Conservation (phyloP, 2,329 filamentous ascomycete species). For the Pseudogymnoascus sp. region DNA sequence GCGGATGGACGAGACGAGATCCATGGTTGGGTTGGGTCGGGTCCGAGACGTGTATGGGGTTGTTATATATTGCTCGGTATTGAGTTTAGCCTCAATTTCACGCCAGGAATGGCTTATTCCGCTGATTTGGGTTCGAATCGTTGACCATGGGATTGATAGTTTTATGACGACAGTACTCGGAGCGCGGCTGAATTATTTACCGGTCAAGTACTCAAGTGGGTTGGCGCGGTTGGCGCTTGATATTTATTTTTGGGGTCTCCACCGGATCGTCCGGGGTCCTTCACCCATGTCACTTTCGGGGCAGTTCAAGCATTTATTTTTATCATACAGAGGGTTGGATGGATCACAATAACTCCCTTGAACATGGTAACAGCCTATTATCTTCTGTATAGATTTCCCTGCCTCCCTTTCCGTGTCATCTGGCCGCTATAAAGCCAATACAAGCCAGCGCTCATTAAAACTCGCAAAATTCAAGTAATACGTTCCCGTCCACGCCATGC, state of each 20-base stretch:
- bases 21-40: constrained; percentile 51
- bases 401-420: background rate
- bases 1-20: constrained; percentile 84
- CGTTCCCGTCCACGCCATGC: background rate
- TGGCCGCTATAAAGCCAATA: background rate
- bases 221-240: background rate
- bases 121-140: background rate
- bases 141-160: background rate
- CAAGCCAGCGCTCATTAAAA: background rate
- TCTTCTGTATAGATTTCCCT: background rate
- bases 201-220: background rate
- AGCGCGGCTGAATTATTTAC: constrained; percentile 1
- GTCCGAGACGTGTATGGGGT: background rate
- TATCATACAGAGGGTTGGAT: background rate
- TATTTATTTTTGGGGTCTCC: background rate
- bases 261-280: background rate
- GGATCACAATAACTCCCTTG: background rate
- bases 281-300: background rate
- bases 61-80: background rate
- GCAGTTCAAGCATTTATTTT: background rate
- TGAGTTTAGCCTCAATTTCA: background rate
- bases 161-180: constrained; percentile 7
- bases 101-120: background rate
- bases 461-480: background rate
- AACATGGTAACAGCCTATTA: background rate